phyloP scores from a whole-genome alignment of 768 basidiomycete genomes.

The Mycena haematopus region DNA sequence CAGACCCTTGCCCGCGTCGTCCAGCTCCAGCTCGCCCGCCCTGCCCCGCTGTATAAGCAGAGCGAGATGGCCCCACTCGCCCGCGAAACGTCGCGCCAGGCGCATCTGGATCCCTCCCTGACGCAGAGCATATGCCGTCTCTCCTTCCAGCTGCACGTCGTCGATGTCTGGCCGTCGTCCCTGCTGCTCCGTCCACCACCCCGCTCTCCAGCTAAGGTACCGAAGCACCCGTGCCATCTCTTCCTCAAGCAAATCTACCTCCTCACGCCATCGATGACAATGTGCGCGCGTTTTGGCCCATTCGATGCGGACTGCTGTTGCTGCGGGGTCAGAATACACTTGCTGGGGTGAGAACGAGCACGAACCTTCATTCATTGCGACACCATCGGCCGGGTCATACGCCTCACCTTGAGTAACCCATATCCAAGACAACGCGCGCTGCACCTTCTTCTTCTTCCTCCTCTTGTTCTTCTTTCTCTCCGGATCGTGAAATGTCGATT shows the following conservation, averaged over 20 bases:
- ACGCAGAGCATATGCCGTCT: too few relatives aligned
- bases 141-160: not conserved
- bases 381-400: too few relatives aligned
- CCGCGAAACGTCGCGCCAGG: not conserved
- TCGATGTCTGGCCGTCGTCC: not conserved
- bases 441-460: not conserved
- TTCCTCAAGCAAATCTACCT: not conserved
- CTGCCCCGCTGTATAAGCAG: too few relatives aligned
- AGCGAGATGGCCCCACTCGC: too few relatives aligned
- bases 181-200: conserved; percentile 12
- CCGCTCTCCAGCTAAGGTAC: not conserved
- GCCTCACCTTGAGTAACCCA: too few relatives aligned
- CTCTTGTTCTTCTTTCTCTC: not conserved
- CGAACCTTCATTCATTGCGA: too few relatives aligned
- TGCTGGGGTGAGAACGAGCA: too few relatives aligned
- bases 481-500: not conserved
- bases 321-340: too few relatives aligned
- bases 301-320: conserved; percentile 28
- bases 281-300: conserved; percentile 31
- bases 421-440: too few relatives aligned
- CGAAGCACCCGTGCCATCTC: not conserved
- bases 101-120: too few relatives aligned
- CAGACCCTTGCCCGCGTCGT: too few relatives aligned
- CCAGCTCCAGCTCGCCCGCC: too few relatives aligned
- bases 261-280: not conserved